Conservation (phyloP, 2,329 filamentous ascomycete species). For the Clarireedia hainanense region DNA sequence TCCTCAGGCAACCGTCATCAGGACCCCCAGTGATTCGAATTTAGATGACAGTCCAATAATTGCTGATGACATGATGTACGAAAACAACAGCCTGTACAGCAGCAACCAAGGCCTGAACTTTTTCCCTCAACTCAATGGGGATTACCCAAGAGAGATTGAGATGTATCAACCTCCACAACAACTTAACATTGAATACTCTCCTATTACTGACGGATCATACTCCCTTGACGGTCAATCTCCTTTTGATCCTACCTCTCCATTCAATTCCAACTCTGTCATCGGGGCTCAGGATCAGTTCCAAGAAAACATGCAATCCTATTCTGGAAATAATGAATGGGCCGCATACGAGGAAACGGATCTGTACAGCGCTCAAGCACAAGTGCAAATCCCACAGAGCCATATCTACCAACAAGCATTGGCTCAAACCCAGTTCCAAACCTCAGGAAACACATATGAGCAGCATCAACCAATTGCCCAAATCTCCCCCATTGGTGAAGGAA, state of each 20-base stretch:
- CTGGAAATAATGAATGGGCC: slow-evolving; percentile 44
- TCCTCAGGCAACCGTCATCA: slow-evolving; percentile 46
- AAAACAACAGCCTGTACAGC: slow-evolving; percentile 17
- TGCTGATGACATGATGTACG: slow-evolving; percentile 19
- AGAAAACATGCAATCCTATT: slow-evolving; percentile 48
- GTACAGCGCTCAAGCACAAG: slow-evolving; percentile 49
- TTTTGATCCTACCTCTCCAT: slow-evolving; percentile 33
- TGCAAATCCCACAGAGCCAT: slow-evolving; percentile 41
- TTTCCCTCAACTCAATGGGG: background rate
- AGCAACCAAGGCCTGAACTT: slow-evolving; percentile 6
- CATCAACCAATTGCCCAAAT: slow-evolving; percentile 43
- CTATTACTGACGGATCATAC: slow-evolving; percentile 22
- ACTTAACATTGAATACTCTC: slow-evolving; percentile 24
- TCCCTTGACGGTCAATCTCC: slow-evolving; percentile 24
- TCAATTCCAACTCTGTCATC: slow-evolving; percentile 11
- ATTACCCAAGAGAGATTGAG: slow-evolving; percentile 16
- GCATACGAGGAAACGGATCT: slow-evolving; percentile 51
- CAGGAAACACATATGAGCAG: slow-evolving; percentile 22
- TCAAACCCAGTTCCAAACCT: slow-evolving; percentile 22
- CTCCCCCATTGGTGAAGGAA: slow-evolving; percentile 60
- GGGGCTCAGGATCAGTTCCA: slow-evolving; percentile 42
- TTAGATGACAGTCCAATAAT: slow-evolving; percentile 22
- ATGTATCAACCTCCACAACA: slow-evolving; percentile 19
- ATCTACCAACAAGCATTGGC: slow-evolving; percentile 31
- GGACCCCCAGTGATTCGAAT: slow-evolving; percentile 47